These are phyloP conservation scores for Craterostigma plantagineum DNA, from an alignment of 257 asterid species.

Conservation along the genomic window DNA sequence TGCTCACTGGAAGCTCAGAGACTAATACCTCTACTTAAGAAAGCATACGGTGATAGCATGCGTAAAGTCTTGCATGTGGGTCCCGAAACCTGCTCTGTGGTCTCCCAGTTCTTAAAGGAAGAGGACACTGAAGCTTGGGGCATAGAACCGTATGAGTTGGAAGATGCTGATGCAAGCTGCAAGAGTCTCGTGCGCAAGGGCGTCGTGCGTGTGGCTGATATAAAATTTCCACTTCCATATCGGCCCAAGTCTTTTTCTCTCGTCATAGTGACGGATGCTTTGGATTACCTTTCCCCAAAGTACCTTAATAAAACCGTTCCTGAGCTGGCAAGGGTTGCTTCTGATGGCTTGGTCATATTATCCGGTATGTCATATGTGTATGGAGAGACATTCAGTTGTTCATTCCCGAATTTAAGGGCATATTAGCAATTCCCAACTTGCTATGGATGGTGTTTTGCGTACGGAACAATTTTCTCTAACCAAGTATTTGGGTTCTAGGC, in stretches of 20 bases:
- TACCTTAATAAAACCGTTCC: constrained; percentile 69
- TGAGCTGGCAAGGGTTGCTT: constrained; percentile 51
- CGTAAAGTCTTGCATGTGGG: constrained; percentile 72
- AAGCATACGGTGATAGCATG: constrained; percentile 67
- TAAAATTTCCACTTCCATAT: constrained; percentile 83
- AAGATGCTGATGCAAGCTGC: constrained; percentile 63
- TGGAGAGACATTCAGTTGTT: background rate
- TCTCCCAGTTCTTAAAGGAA: constrained; percentile 49
- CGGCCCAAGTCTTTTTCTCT: constrained; percentile 72
- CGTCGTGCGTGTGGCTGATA: constrained; percentile 71
- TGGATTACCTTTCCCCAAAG: constrained; percentile 75
- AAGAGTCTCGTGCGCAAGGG: constrained; percentile 64
- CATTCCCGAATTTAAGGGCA: no score
- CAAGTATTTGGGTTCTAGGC: no score
- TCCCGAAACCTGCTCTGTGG: constrained; percentile 79
- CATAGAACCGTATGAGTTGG: constrained; percentile 68
- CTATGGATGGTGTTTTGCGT: no score
- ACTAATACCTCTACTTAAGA: constrained; percentile 51
- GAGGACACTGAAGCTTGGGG: constrained; percentile 94
- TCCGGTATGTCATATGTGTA: constrained; percentile 64
- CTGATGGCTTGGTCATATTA: constrained; percentile 58
- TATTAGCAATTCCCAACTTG: no score
- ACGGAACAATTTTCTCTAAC: no score
- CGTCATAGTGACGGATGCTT: constrained; percentile 66
- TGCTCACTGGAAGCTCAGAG: constrained; percentile 50